Evolutionary conservation across 1,284 basidiomycete species (phyloP).

Genomic region (Apiotrichum brassicae): DNA sequence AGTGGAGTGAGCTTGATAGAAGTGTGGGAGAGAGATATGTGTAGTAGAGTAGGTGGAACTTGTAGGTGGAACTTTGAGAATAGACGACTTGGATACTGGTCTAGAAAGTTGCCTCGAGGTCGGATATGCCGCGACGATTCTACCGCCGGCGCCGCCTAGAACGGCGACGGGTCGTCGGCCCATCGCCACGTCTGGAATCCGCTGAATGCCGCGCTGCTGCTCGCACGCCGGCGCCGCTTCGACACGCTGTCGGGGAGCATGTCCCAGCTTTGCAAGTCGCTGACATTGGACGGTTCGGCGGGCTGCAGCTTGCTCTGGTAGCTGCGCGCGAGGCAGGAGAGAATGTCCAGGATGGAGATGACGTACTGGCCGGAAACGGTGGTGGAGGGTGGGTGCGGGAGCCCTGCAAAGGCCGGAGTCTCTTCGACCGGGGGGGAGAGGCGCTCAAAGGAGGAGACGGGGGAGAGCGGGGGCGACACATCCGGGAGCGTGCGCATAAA

Average conservation of each 20-base stretch:
- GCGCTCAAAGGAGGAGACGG: slow-evolving; percentile 21
- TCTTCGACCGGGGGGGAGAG: slow-evolving; percentile 19
- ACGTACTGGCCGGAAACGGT: slow-evolving; percentile 32
- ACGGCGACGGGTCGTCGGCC: slow-evolving; percentile 13
- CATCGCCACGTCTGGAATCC: slow-evolving; percentile 31
- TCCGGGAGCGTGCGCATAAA: slow-evolving; percentile 24
- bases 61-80: no score
- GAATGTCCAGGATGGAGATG: slow-evolving; percentile 33
- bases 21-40: no score
- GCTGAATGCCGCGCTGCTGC: slow-evolving; percentile 9
- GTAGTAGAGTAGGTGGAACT: no score
- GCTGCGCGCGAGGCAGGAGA: slow-evolving; percentile 24
- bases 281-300: background rate
- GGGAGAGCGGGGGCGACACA: slow-evolving; percentile 24
- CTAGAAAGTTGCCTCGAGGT: no score
- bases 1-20: no score
- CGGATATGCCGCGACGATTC: no score
- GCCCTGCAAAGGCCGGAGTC: slow-evolving; percentile 14
- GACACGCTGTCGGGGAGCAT: slow-evolving; percentile 21
- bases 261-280: slow-evolving; percentile 9
- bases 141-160: background rate
- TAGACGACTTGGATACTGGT: no score
- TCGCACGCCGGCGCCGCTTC: slow-evolving; percentile 20
- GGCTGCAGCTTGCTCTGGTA: slow-evolving; percentile 16
- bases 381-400: slow-evolving; percentile 26